Conservation (phyloP, 2,329 filamentous ascomycete species). For the Hypoxylon sp. region DNA sequence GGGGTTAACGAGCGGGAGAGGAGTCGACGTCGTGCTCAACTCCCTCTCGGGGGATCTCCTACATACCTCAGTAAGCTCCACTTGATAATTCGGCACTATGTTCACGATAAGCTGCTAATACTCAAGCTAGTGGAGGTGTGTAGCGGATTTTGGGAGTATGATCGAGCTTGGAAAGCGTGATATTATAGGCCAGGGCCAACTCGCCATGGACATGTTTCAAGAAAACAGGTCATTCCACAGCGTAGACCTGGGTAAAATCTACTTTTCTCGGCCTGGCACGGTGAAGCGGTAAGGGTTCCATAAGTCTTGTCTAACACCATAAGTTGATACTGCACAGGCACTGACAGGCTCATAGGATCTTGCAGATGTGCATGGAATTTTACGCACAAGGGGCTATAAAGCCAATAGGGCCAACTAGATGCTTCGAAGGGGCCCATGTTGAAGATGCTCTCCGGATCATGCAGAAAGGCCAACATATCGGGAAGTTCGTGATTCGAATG, state of each 20-base stretch:
- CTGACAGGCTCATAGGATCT: neutral
- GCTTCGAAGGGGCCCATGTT: slow-evolving; percentile 37
- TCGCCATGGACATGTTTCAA: slow-evolving; percentile 33
- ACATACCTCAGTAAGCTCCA: slow-evolving; percentile 44
- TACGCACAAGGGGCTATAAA: slow-evolving; percentile 20
- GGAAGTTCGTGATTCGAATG: slow-evolving; percentile 48
- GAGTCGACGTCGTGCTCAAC: slow-evolving; percentile 51
- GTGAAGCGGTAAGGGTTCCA: too few species aligned
- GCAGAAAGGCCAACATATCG: slow-evolving; percentile 53
- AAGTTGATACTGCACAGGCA: too few species aligned
- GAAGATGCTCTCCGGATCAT: slow-evolving; percentile 52
- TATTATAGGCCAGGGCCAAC: slow-evolving; percentile 39
- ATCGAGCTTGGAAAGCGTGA: slow-evolving; percentile 58
- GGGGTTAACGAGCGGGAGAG: slow-evolving; percentile 2
- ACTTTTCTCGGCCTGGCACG: neutral
- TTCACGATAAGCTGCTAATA: too few species aligned
- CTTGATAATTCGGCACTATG: too few species aligned
- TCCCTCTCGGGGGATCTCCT: slow-evolving; percentile 55
- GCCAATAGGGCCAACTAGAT: slow-evolving; percentile 41
- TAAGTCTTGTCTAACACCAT: too few species aligned
- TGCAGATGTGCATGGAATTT: slow-evolving; percentile 4
- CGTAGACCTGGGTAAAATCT: slow-evolving; percentile 47
- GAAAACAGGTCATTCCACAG: slow-evolving; percentile 43
- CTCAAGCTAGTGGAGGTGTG: slow-evolving; percentile 50
- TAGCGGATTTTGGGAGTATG: slow-evolving; percentile 57